These are phyloP conservation scores for Ampelocalamus luodianensis DNA, from an alignment of 176 grass and related monocot species.

Conservation along the genomic window DNA sequence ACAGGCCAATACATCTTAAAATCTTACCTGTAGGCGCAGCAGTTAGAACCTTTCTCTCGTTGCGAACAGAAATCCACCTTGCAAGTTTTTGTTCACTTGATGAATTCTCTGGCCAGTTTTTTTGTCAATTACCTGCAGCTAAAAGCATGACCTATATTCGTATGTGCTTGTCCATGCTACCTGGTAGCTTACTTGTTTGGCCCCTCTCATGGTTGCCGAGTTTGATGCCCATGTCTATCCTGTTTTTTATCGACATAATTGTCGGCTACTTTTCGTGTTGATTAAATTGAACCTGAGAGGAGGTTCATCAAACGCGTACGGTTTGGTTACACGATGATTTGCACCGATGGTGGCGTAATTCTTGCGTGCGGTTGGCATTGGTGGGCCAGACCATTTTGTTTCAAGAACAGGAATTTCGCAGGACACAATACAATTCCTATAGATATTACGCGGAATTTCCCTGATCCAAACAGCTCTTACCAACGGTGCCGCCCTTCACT, in stretches of 20 bases:
- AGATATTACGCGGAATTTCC: too few species aligned
- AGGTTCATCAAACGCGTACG: neutral
- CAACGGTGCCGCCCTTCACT: too few species aligned
- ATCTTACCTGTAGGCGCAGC: neutral
- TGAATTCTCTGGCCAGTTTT: conserved; percentile 9
- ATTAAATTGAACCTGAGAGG: neutral
- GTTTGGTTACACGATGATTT: neutral
- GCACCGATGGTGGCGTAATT: neutral
- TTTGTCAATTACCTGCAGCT: conserved; percentile 19
- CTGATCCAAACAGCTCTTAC: too few species aligned
- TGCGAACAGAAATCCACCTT: conserved; percentile 26
- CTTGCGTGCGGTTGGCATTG: too few species aligned
- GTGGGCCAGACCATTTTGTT: too few species aligned
- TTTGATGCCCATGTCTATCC: too few species aligned
- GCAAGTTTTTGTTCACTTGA: conserved; percentile 27
- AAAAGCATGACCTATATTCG: neutral
- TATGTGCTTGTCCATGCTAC: neutral
- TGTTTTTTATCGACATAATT: too few species aligned
- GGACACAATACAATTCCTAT: too few species aligned
- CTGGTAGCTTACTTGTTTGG: neutral
- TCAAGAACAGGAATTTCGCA: too few species aligned
- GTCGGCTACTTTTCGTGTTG: neutral
- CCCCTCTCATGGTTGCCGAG: too few species aligned
- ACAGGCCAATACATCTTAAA: conserved; percentile 55
- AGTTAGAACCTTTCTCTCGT: neutral